A percentile compares a stretch with the other conserved stretches of the same genome.
These are phyloP conservation scores for Hymenoscyphus infarciens DNA, from an alignment of 2,329 filamentous ascomycete species.

Conservation along the genomic window DNA sequence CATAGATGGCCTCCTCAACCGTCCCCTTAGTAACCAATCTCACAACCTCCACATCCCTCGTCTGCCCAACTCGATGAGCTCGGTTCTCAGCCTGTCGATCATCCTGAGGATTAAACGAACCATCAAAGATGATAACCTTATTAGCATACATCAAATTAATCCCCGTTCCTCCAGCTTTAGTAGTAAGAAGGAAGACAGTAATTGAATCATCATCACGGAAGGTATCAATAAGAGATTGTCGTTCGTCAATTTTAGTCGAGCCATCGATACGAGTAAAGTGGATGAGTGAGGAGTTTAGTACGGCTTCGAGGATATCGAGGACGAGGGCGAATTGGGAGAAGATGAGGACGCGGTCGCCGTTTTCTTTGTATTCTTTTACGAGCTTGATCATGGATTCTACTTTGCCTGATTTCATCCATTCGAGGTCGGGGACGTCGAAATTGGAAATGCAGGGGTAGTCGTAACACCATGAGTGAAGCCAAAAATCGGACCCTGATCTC, in stretches of 20 bases:
- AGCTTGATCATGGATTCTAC: constrained; percentile 76
- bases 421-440: constrained; percentile 51
- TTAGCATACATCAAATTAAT: constrained; percentile 95
- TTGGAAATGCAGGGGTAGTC: constrained; percentile 53
- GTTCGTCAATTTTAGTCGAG: constrained; percentile 72
- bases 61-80: constrained; percentile 92
- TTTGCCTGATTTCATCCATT: constrained; percentile 71
- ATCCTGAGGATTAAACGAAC: constrained; percentile 95
- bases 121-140: constrained; percentile 96
- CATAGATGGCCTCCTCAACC: constrained; percentile 90
- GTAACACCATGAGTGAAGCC: constrained; percentile 62
- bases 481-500: constrained; percentile 58
- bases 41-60: constrained; percentile 83
- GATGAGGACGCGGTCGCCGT: constrained; percentile 82
- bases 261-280: constrained; percentile 85
- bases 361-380: constrained; percentile 66
- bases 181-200: constrained; percentile 88
- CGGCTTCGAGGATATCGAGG: constrained; percentile 83
- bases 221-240: constrained; percentile 83
- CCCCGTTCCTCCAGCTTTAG: constrained; percentile 91
- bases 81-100: constrained; percentile 98
- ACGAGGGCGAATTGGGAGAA: constrained; percentile 93
- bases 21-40: constrained; percentile 76
- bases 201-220: constrained; percentile 76
- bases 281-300: constrained; percentile 69